Base-by-base conservation (phyloP, 169 alveolate species). In the Plasmodium berghei region DNA sequence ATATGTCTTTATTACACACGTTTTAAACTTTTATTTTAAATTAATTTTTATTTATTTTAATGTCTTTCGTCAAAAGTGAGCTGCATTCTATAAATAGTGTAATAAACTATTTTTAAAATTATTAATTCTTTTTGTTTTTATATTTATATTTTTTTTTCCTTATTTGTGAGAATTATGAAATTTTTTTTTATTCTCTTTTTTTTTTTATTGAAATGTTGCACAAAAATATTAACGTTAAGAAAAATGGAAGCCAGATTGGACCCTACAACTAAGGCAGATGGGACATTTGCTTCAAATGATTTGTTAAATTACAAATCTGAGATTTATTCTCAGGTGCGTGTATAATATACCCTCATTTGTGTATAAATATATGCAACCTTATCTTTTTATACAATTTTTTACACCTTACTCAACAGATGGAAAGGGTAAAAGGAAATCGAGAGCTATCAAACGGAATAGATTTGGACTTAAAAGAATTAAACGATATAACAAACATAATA, bases 271-370 rank as follows among this genome's bases (percentile, higher is more conserved):
- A 73, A 26, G 28, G 62, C 20, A 28, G 77, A 77, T 24, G 64
- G 52, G 49, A 6, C 67, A 10, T 26, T n/a, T 56, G 5, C 66
- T 26, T 28, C 49, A 12, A 46, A 83, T 49, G 61, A 34, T 18
- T 45, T 83, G 45, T 14, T 40, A 69, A 70, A 45, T 28, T 83
- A 83, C 85, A 66, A 83, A 18, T 54, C 67, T 4, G 90, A 83
- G 63, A 46, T 83, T 45, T 83, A 69, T 10, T 45, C 90, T 10
- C 90, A 83, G 85, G 90, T 83, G 56, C 59, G 59, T 16, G 14
- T 1, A 66, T 4, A 62, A 1, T 26, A 62, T 62, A 22, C 3
- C 9, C 1, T 20, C 42, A 8, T n/a, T 40, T 4, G 9, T 6
- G 16, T 16, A 42, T 66, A 66, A 14, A 42, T 42, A 20, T 26